Conservation (phyloP, 108 stramenopile genomes). For the Nannochloropsis salina region DNA sequence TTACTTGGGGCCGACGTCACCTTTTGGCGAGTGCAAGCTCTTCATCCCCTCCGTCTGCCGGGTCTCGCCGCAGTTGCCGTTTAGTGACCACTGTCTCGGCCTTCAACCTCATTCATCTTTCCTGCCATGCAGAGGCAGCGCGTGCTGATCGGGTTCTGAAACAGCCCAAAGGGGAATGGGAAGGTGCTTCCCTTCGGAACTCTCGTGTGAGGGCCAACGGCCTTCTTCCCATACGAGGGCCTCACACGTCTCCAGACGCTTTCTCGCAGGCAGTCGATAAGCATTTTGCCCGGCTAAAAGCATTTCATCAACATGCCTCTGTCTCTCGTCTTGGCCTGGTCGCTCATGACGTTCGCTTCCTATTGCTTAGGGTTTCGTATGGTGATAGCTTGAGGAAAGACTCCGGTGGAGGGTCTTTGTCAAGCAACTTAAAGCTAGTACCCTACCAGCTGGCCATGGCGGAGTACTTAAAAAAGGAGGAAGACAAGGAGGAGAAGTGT, state of each 20-base stretch:
- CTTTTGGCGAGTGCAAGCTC: background rate
- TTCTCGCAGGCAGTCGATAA: constrained; percentile 45
- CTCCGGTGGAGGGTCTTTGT: constrained; percentile 46
- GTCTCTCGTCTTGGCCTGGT: constrained; percentile 36
- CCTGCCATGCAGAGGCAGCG: constrained; percentile 48
- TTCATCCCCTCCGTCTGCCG: background rate
- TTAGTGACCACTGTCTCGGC: constrained; percentile 38
- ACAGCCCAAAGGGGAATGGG: constrained; percentile 50
- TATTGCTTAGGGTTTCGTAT: constrained; percentile 46
- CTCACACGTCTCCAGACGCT: constrained; percentile 32
- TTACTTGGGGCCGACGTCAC: background rate
- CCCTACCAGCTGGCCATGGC: constrained; percentile 45
- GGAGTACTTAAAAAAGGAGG: background rate
- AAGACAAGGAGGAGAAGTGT: background rate
- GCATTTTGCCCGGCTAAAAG: constrained; percentile 45
- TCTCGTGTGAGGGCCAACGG: constrained; percentile 48
- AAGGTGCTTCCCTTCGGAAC: constrained; percentile 54
- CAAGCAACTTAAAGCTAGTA: constrained; percentile 51
- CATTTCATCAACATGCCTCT: constrained; percentile 22
- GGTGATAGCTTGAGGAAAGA: constrained; percentile 48
- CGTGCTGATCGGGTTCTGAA: constrained; percentile 46
- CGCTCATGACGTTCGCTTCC: constrained; percentile 44
- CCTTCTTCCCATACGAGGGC: constrained; percentile 43
- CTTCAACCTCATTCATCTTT: constrained; percentile 42
- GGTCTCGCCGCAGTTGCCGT: constrained; percentile 6